Base-by-base conservation (phyloP, 768 basidiomycete genomes). In the Phlebiopsis gigantea region DNA sequence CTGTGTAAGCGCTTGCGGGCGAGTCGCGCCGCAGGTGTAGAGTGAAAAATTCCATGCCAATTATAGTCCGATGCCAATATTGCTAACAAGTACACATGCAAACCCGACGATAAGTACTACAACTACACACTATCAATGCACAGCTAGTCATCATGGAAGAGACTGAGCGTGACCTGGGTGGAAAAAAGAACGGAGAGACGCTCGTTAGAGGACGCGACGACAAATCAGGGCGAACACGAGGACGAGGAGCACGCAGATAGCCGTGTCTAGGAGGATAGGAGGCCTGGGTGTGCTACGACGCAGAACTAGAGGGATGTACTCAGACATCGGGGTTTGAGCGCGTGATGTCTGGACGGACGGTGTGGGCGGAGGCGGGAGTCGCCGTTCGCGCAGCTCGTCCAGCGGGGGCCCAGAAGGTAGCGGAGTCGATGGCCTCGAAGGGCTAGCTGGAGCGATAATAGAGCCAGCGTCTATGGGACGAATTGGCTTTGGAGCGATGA, bases 241-340 rank as follows among this genome's bases (percentile, higher is more conserved):
- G 14, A 85, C 84, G 9, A 91, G 72, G 21, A 89, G 73, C 47
- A 90, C 75, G 67, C 85, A 84, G 58, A 92, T 91, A 26, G 84
- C 82, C 10, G 81, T 81, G 68, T 91, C 90, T 29, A 92, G 73
- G 22, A 89, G 69, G 24, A 89, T 65, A 22, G 87, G 87, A 22
- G 87, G 82, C 10, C 73, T 67, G 10, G 64, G 59, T 1, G 53
- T 34, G 19, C 55, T 59, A 1, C 60, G 41, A 22, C 51, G 51
- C 26, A 55, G 21, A 22, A 61, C 43, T 9, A 42, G 7, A 2
- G 55, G 50, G 2, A 46, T 7, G 28, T 34, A 30, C 10, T 57
- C 55, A 5, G 51, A 50, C 25, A 43, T 6, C 2, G 59, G 59
- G 1, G 59, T 55, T 22, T 48, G 48, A 14, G 50, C 24, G 17